Conservation (phyloP, 345 rosid genomes). For the Eucalyptus victrix region DNA sequence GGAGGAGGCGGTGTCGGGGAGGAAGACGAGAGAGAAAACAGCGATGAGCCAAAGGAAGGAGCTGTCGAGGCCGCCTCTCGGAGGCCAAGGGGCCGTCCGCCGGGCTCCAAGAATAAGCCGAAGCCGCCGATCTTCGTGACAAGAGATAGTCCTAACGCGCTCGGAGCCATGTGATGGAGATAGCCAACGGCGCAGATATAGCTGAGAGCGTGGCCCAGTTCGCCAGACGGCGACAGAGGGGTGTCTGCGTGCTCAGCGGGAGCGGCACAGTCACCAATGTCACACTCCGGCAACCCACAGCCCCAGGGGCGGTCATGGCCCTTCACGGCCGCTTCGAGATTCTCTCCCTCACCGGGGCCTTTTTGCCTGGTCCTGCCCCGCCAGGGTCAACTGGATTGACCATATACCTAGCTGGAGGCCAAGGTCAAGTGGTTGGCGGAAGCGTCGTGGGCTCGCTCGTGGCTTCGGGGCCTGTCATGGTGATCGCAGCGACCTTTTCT, state of each 20-base stretch:
- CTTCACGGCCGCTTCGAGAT: slow-evolving; percentile 55
- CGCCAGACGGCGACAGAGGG: slow-evolving; percentile 41
- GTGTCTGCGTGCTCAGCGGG: slow-evolving; percentile 47
- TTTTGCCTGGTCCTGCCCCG: slow-evolving; percentile 45
- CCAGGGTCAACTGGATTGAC: slow-evolving; percentile 50
- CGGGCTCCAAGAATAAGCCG: slow-evolving; percentile 53
- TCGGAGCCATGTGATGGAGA: slow-evolving; percentile 51
- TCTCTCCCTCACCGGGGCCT: slow-evolving; percentile 44
- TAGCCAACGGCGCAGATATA: slow-evolving; percentile 35
- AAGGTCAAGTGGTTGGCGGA: slow-evolving; percentile 53
- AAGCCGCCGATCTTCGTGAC: slow-evolving; percentile 50
- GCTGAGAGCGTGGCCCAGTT: slow-evolving; percentile 48
- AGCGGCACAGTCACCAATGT: slow-evolving; percentile 44
- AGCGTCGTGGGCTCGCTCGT: slow-evolving; percentile 42
- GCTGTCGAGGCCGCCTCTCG: slow-evolving; percentile 25
- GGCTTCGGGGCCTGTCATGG: slow-evolving; percentile 51
- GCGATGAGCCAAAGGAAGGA: slow-evolving; percentile 44
- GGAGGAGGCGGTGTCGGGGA: slow-evolving; percentile 5
- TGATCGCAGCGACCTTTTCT: slow-evolving; percentile 46
- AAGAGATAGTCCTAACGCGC: slow-evolving; percentile 50
- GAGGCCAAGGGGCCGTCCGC: slow-evolving; percentile 42
- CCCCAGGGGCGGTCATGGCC: slow-evolving; percentile 39
- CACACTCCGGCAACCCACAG: slow-evolving; percentile 41
- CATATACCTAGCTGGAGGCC: slow-evolving; percentile 43
- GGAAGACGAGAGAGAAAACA: slow-evolving; percentile 24